Conservation (phyloP, 208 protist genomes). For the Trypanosoma avium region DNA sequence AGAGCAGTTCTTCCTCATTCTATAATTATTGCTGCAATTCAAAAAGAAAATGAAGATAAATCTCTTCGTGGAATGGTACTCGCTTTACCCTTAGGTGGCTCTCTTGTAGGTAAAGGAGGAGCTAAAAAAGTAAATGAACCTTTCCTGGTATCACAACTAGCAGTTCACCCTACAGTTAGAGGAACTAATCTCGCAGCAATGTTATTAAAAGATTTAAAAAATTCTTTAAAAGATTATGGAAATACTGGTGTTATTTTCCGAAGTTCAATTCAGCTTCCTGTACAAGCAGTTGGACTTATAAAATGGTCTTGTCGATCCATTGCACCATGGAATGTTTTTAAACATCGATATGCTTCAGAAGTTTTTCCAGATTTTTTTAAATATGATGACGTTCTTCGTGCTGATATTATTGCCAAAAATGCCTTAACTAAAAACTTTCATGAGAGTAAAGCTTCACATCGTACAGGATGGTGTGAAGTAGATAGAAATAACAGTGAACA, state of each 20-base stretch:
- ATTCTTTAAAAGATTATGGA: slow-evolving; percentile 8
- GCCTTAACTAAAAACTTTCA: slow-evolving; percentile 36
- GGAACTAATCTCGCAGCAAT: slow-evolving; percentile 32
- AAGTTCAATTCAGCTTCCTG: slow-evolving; percentile 35
- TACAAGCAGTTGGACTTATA: slow-evolving; percentile 43
- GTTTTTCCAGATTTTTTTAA: slow-evolving; percentile 74
- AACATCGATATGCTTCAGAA: slow-evolving; percentile 35
- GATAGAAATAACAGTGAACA: slow-evolving; percentile 30
- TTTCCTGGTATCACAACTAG: slow-evolving; percentile 33
- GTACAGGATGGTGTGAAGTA: slow-evolving; percentile 30
- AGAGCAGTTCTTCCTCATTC: slow-evolving; percentile 21
- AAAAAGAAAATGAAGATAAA: slow-evolving; percentile 26
- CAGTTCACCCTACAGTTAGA: slow-evolving; percentile 27
- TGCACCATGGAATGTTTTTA: slow-evolving; percentile 37
- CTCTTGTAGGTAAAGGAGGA: slow-evolving; percentile 4
- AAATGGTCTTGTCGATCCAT: slow-evolving; percentile 78
- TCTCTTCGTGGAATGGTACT: slow-evolving; percentile 29
- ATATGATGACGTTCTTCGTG: slow-evolving; percentile 69
- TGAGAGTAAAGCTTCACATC: slow-evolving; percentile 11
- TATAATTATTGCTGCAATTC: slow-evolving; percentile 26
- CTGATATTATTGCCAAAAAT: slow-evolving; percentile 66
- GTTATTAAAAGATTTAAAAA: slow-evolving; percentile 35
- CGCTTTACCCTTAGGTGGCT: slow-evolving; percentile 29
- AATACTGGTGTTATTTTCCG: slow-evolving; percentile 48
- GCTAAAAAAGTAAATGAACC: neutral